Conservation (phyloP, 2,329 filamentous ascomycete species). For the Rugonectria rugulosa region DNA sequence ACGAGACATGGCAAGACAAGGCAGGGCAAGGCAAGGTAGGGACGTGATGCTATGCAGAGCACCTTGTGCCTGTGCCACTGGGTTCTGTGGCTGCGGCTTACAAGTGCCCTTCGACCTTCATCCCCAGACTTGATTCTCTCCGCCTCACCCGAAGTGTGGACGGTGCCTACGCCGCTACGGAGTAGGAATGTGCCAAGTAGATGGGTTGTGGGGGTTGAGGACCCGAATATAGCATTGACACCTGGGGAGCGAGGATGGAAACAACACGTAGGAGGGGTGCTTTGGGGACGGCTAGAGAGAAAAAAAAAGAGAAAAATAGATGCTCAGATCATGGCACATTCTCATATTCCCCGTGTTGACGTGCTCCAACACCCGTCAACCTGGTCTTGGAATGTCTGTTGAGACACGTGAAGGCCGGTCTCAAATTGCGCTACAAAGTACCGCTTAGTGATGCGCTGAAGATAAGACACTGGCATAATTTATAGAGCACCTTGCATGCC, state of each 20-base stretch:
- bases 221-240: conserved; percentile 19
- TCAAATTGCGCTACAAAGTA: neutral
- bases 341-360: neutral
- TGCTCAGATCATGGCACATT: conserved; percentile 4
- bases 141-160: conserved; percentile 21
- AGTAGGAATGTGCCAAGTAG: conserved; percentile 15
- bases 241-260: neutral
- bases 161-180: neutral
- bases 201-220: conserved; percentile 14
- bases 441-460: neutral
- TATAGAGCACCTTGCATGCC: conserved; percentile 2
- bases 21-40: too few species aligned
- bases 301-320: too few species aligned
- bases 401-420: conserved; percentile 3
- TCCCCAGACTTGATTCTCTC: conserved; percentile 14
- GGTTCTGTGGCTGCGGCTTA: neutral
- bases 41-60: conserved; percentile 2
- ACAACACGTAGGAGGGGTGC: too few species aligned
- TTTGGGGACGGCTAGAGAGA: too few species aligned
- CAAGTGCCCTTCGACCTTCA: neutral
- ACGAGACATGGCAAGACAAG: neutral
- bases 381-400: conserved; percentile 10
- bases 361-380: conserved; percentile 1
- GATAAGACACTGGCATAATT: neutral
- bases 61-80: conserved; percentile 6